Base-by-base conservation (phyloP, 495 filamentous ascomycete genomes). In the Beverwykella pulmonaria region DNA sequence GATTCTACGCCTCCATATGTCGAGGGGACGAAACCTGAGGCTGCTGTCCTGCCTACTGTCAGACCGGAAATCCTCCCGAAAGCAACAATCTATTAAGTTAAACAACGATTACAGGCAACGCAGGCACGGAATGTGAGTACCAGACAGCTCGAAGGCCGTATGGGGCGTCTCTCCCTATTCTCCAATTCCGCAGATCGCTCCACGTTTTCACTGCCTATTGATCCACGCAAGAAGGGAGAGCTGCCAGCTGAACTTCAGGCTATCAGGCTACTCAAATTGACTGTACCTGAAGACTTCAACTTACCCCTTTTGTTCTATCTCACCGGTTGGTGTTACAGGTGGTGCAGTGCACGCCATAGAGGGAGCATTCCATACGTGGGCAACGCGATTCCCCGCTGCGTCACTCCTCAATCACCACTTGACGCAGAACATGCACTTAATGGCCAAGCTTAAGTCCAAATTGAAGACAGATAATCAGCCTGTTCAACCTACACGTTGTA, bases 321-420 rank as follows among this genome's bases (percentile, higher is more conserved):
- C 88, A 47, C 77, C 96, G 12, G 84, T 86, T 68, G 85, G 84
- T 49, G 82, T 89, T 14, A 82, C 84, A 8, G 77, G 81, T n/a
- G 78, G 81, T 36, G 86, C 87, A 44, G 88, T 85, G 1, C 81
- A 79, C 59, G 77, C 79, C 2, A 79, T 92, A 15, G 86, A 93
- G 72, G 77, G 78, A 59, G 82, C 86, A 2, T 97, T 97, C 67
- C 74, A 79, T 14, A 69, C 82, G 53, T 88, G 83, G 76, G 76
- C 86, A 9, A 72, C 71, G 26, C 78, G 87, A 26, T 82, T 85
- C 32, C 61, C 52, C 27, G 80, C 89, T 50, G 77, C 87, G 76
- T 86, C 83, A 10, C 68, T 96, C 68, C 88, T 90, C 74, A 88
- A 84, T 39, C 96, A 96, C 71, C 90, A 88, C 61, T 76, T 96